These are phyloP conservation scores for Chrysoporthe puriensis DNA, from an alignment of 2,329 filamentous ascomycete genomes.

Conservation along the genomic window DNA sequence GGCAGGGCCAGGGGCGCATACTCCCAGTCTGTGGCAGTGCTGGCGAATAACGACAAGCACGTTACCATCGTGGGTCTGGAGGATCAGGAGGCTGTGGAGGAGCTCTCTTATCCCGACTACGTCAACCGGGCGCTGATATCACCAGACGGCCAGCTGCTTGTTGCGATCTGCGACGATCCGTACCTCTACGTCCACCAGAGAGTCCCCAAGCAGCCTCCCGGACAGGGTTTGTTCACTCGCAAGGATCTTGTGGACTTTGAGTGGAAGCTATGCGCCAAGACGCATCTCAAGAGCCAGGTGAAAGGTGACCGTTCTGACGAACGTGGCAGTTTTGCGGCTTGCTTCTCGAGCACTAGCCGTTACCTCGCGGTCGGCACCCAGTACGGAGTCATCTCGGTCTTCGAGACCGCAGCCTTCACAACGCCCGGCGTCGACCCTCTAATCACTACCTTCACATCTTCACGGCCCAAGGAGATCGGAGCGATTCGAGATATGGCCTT, in stretches of 20 bases:
- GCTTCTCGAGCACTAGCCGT: slow-evolving; percentile 72
- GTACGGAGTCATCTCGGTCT: slow-evolving; percentile 77
- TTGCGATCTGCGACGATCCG: slow-evolving; percentile 86
- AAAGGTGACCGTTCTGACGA: slow-evolving; percentile 58
- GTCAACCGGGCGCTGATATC: slow-evolving; percentile 97
- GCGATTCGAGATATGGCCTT: slow-evolving; percentile 92
- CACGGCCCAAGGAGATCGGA: slow-evolving; percentile 71
- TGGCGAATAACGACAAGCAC: slow-evolving; percentile 91
- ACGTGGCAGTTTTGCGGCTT: slow-evolving; percentile 75
- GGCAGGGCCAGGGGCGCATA: slow-evolving; percentile 46
- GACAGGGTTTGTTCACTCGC: slow-evolving; percentile 30
- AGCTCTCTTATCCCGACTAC: slow-evolving; percentile 76
- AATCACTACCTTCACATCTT: slow-evolving; percentile 77
- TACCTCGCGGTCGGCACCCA: slow-evolving; percentile 79
- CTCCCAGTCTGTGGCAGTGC: slow-evolving; percentile 62
- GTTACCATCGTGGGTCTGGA: slow-evolving; percentile 81
- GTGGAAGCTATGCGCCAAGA: slow-evolving; percentile 56
- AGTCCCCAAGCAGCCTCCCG: slow-evolving; percentile 41
- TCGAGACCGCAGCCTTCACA: slow-evolving; percentile 59
- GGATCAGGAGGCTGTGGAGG: slow-evolving; percentile 66
- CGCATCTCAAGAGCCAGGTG: slow-evolving; percentile 62
- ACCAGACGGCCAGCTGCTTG: slow-evolving; percentile 78
- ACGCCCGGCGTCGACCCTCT: slow-evolving; percentile 60
- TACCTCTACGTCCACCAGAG: slow-evolving; percentile 82
- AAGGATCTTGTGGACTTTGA: slow-evolving; percentile 42